Conservation (phyloP, 192 early-diverging fungal species). For the Entrophospora sp. region DNA sequence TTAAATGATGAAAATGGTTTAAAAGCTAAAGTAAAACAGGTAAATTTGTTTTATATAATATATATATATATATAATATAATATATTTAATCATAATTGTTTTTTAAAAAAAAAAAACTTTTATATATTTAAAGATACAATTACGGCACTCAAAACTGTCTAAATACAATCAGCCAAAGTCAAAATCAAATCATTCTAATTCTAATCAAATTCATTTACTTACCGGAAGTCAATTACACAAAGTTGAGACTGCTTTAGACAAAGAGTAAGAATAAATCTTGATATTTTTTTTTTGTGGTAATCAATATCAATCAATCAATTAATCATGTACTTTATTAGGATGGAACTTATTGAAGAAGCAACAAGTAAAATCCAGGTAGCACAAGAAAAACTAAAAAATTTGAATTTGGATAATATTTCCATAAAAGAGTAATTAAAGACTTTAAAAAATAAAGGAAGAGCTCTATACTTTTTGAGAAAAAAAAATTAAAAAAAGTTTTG, state of each 20-base stretch:
- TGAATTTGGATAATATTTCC: too few relatives aligned
- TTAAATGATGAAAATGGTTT: background rate
- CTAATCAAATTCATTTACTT: background rate
- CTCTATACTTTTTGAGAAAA: too few relatives aligned
- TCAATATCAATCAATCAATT: background rate
- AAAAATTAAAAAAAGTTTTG: too few relatives aligned
- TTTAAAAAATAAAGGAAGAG: too few relatives aligned
- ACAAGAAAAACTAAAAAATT: background rate
- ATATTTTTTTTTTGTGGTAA: background rate
- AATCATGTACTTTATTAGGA: background rate
- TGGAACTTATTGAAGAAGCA: background rate
- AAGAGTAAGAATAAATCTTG: background rate
- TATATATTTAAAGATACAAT: too few relatives aligned
- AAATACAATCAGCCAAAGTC: too few relatives aligned
- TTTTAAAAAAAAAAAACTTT: background rate
- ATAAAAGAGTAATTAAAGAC: too few relatives aligned
- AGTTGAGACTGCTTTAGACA: background rate
- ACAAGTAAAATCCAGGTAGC: background rate
- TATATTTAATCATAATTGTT: background rate
- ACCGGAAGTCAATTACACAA: conserved; percentile 8
- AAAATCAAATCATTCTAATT: too few relatives aligned
- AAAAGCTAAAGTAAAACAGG: background rate
- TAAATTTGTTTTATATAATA: background rate
- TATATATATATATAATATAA: background rate
- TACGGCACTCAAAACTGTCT: too few relatives aligned